These are phyloP conservation scores for Aspergillus sp. DNA, from an alignment of 2,329 filamentous ascomycete species.

Conservation along the genomic window DNA sequence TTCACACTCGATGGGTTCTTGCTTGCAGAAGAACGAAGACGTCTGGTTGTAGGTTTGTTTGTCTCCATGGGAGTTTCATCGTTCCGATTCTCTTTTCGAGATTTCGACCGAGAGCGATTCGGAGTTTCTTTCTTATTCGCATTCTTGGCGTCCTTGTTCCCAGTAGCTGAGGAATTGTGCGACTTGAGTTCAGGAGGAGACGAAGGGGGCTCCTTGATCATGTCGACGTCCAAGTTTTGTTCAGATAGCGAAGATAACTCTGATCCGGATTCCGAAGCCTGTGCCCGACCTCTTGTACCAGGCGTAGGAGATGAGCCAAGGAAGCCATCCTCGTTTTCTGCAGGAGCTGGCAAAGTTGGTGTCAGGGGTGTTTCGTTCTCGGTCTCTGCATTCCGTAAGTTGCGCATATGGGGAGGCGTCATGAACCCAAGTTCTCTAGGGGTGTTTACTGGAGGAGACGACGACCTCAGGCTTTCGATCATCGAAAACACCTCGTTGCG, in stretches of 20 bases:
- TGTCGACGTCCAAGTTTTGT: no score
- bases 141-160: conserved; percentile 1
- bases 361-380: conserved; percentile 32
- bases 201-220: conserved; percentile 25
- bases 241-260: no score
- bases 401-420: conserved; percentile 24
- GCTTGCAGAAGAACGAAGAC: conserved; percentile 18
- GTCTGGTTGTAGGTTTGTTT: conserved; percentile 12
- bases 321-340: conserved; percentile 41
- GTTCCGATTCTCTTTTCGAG: conserved; percentile 6
- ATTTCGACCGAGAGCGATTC: conserved; percentile 2
- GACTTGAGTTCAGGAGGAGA: conserved; percentile 29
- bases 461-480: conserved; percentile 64
- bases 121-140: background rate
- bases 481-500: conserved; percentile 57
- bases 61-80: conserved; percentile 2
- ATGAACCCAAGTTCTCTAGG: conserved; percentile 21
- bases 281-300: conserved; percentile 30
- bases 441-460: conserved; percentile 33
- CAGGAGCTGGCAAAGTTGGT: conserved; percentile 36
- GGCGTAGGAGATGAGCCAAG: conserved; percentile 52
- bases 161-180: conserved; percentile 7
- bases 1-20: conserved; percentile 1
- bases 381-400: conserved; percentile 18
- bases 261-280: conserved; percentile 18